phyloP scores from a whole-genome alignment of 2,329 filamentous ascomycete genomes.

The Clarireedia monteithiana region DNA sequence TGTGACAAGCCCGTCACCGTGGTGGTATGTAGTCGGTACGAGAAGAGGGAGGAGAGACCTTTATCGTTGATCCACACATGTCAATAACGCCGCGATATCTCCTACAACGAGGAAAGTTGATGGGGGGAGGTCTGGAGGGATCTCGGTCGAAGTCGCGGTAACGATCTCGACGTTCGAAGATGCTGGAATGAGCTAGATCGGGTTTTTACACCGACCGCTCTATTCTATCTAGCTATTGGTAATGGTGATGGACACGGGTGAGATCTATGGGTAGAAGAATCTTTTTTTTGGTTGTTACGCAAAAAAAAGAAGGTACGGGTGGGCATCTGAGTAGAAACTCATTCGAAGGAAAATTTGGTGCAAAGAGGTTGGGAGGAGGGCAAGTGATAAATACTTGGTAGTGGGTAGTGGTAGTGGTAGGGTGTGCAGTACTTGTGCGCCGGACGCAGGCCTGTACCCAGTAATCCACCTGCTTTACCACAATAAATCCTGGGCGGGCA shows the following conservation, averaged over 20 bases:
- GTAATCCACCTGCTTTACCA: no score
- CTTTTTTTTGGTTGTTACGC: not conserved
- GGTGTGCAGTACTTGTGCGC: no score
- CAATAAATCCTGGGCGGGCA: no score
- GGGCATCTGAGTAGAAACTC: slow-evolving; percentile 1
- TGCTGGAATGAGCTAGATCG: slow-evolving; percentile 24
- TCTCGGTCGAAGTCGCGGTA: slow-evolving; percentile 20
- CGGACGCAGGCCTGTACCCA: no score
- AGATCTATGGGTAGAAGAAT: not conserved
- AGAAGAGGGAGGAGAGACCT: slow-evolving; percentile 30
- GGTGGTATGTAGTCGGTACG: slow-evolving; percentile 31
- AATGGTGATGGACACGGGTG: not conserved
- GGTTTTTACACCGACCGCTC: not conserved
- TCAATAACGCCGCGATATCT: slow-evolving; percentile 26
- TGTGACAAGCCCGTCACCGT: slow-evolving; percentile 29
- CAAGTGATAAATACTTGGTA: no score
- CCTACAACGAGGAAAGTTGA: slow-evolving; percentile 19
- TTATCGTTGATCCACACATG: slow-evolving; percentile 31
- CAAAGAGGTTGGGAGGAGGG: no score
- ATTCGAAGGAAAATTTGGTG: not conserved
- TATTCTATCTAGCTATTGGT: not conserved
- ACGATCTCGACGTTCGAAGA: slow-evolving; percentile 19
- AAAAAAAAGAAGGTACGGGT: no score
- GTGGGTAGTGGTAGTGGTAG: no score
- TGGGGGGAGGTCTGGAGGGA: not conserved